These are phyloP conservation scores for Artemisia argyi DNA, from an alignment of 129 eudicot species.

Conservation along the genomic window DNA sequence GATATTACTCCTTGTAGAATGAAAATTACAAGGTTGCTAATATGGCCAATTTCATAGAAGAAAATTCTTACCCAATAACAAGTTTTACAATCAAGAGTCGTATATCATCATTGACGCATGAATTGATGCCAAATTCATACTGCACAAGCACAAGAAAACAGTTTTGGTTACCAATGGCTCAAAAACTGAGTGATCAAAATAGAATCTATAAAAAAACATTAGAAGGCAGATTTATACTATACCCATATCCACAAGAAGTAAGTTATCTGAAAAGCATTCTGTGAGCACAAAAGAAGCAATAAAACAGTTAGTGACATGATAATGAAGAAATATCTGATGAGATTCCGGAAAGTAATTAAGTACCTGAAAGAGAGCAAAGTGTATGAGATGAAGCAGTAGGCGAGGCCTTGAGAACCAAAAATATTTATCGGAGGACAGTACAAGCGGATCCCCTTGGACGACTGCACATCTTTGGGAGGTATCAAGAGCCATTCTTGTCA, in stretches of 20 bases:
- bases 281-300: constrained; percentile 31
- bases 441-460: constrained; percentile 90
- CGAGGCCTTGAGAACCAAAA: constrained; percentile 88
- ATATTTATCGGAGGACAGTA: constrained; percentile 73
- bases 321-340: constrained; percentile 1
- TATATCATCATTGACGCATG: constrained; percentile 76
- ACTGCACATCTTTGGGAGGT: constrained; percentile 77
- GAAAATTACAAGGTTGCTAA: neutral
- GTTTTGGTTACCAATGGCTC: neutral
- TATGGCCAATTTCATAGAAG: neutral
- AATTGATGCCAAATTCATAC: constrained; percentile 65
- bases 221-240: constrained; percentile 9
- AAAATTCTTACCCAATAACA: constrained; percentile 58
- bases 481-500: constrained; percentile 79
- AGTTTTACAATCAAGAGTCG: constrained; percentile 49
- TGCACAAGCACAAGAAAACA: constrained; percentile 35
- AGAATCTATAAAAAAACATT: neutral
- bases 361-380: constrained; percentile 91
- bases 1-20: neutral
- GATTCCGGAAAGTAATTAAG: neutral
- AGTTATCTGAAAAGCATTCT: constrained; percentile 97
- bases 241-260: constrained; percentile 95
- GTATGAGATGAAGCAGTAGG: constrained; percentile 72
- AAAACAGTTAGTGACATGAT: constrained; percentile 15
- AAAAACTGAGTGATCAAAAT: neutral